Evolutionary conservation across 2,329 filamentous ascomycete species (phyloP), one percentile per base, ranked within the genome.

Genomic region (Dactylellina parvicollis): DNA sequence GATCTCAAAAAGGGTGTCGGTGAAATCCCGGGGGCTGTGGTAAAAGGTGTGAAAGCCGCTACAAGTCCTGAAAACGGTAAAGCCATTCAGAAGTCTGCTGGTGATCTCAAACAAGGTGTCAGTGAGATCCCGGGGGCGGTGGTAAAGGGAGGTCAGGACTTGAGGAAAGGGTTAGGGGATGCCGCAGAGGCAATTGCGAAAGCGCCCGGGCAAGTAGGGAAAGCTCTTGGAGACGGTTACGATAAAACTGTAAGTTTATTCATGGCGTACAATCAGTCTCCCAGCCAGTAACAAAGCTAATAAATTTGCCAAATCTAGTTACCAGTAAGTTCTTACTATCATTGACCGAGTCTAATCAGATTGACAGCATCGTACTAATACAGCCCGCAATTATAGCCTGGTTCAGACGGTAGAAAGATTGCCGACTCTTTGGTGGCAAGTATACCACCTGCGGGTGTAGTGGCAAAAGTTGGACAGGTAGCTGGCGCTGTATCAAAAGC

Each of bases 221-320:
- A 32, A 16, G 40, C 38, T 44, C 38, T 47, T 47, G 22, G 36
- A 3, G 38, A 59, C 3, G 9, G 47, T n/a, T 59, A 16, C 18
- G 32, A 59, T 59, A 36, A 32, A 32, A 20, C n/a, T 34, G 55
- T 59, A 59, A 59, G 55, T 59, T 36, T n/a, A 47, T 26, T 20
- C 26, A 22, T 14, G 10, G 2, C 47, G n/a, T 34, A 52, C 20
- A n/a, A 28, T n/a, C n/a, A 49, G 14, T 24, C 24, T 52, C 28
- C 5, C 20, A 2, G 9, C 9, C 28, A 22, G 14, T 47, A 20
- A 46, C 18, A 57, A 57, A 40, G 12, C 34, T 46, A 32, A 26
- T 26, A 10, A 46, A 46, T 59, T 22, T 8, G 40, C 22, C 22
- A 42, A 57, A 57, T 44, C 36, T 57, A 59, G 55, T 32, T 59